Conservation (phyloP, 108 stramenopile species). For the Discostella stelligeroides region DNA sequence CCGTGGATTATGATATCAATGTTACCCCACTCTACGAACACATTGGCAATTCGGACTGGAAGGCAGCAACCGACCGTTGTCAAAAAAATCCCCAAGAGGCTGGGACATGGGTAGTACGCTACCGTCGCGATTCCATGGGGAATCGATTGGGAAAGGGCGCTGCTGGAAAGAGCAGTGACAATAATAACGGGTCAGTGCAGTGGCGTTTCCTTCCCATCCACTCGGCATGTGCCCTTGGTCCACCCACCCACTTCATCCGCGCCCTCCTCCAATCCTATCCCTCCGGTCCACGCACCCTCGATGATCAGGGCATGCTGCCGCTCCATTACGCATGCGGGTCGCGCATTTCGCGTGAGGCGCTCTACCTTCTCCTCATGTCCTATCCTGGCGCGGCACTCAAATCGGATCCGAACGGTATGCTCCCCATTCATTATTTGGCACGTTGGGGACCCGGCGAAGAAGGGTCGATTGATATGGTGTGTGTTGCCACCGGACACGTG, state of each 20-base stretch:
- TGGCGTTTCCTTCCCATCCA: constrained; percentile 56
- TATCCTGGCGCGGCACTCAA: constrained; percentile 77
- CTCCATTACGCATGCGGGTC: constrained; percentile 87
- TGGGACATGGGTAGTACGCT: constrained; percentile 1
- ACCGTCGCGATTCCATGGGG: background rate
- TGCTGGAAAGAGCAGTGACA: too few relatives aligned
- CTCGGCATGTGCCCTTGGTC: constrained; percentile 78
- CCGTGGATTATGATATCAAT: constrained; percentile 1
- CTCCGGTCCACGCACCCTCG: constrained; percentile 77
- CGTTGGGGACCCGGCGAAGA: constrained; percentile 72
- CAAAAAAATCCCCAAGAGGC: background rate
- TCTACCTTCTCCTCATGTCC: constrained; percentile 69
- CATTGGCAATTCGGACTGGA: constrained; percentile 7
- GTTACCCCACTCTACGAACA: background rate
- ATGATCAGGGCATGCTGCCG: constrained; percentile 91
- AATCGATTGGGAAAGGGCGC: background rate
- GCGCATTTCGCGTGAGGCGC: constrained; percentile 86
- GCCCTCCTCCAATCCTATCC: constrained; percentile 72
- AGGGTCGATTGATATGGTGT: constrained; percentile 71
- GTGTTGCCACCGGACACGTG: constrained; percentile 72
- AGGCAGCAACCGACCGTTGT: background rate
- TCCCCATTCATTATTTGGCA: constrained; percentile 82
- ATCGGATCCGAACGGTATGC: constrained; percentile 79
- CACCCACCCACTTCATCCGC: constrained; percentile 77
- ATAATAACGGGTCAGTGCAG: background rate